Conservation (phyloP, 192 early-diverging fungal species). For the Coemansia sp. region DNA sequence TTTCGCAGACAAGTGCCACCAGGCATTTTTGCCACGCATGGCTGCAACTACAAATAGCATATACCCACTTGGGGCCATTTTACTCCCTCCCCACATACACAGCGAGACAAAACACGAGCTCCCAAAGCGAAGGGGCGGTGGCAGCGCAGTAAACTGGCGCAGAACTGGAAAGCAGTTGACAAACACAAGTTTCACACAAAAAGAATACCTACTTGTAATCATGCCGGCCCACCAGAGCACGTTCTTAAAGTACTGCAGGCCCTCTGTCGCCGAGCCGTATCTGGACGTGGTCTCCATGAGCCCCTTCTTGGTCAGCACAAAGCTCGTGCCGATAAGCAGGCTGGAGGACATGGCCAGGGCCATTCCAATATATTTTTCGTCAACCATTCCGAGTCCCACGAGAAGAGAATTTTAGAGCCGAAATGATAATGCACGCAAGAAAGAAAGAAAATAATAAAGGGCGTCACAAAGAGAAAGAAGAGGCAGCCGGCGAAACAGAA, state of each 20-base stretch:
- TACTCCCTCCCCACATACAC: background rate
- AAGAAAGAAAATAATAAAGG: slow-evolving; percentile 3
- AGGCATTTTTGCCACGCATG: background rate
- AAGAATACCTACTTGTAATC: slow-evolving; percentile 51
- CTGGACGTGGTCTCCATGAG: slow-evolving; percentile 73
- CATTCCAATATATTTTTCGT: slow-evolving; percentile 85
- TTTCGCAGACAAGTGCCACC: slow-evolving; percentile 2
- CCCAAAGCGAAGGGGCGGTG: background rate
- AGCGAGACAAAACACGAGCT: slow-evolving; percentile 2
- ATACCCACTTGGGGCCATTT: background rate
- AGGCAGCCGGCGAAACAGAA: background rate
- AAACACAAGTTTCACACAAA: background rate
- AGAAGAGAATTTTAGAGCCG: background rate
- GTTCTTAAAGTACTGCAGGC: slow-evolving; percentile 79
- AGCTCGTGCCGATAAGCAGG: slow-evolving; percentile 85
- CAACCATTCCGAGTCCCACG: slow-evolving; percentile 40
- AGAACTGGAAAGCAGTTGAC: background rate
- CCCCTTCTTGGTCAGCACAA: slow-evolving; percentile 93
- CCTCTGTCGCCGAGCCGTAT: slow-evolving; percentile 70
- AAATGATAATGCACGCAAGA: slow-evolving; percentile 8
- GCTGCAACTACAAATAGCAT: background rate
- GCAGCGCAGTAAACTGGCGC: background rate
- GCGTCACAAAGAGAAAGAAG: slow-evolving; percentile 13
- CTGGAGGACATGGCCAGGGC: slow-evolving; percentile 84
- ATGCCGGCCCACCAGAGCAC: slow-evolving; percentile 91